Evolutionary conservation across 2,329 filamentous ascomycete genomes (phyloP), one percentile per base, ranked within the genome.

Genomic region (Cladosporium cucumerinum): DNA sequence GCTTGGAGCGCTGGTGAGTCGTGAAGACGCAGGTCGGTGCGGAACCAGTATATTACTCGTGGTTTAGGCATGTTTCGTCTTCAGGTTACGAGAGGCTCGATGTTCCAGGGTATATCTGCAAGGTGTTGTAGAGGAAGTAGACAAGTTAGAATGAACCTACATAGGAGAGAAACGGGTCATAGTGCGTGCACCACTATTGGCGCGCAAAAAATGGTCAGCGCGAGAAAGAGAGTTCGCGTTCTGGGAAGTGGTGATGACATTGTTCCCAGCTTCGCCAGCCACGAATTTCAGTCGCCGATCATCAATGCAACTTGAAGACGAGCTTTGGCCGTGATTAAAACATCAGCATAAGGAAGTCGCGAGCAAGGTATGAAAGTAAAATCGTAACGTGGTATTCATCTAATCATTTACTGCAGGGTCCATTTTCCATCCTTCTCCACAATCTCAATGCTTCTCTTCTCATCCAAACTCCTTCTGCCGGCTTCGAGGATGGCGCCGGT

Each of bases 401-500:
- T 36, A 34, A 30, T 54, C 51, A 54, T 54, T 65, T 76, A 87
- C 76, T 83, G 82, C 75, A 96, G 77, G 71, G 82, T 87, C 92
- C 91, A 96, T 30, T 80, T 77, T 0, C 85, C 89, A 65, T 86
- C 83, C 71, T 86, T 82, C 68, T 87, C 81, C 70, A 86, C 82
- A 72, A 97, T 96, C 75, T 87, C 87, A 30, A 97, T 85, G 66
- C 91, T 85, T 64, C 93, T 83, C 64, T 85, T 85, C 82, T 97
- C 91, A 76, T 97, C 93, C 72, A 97, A 84, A 75, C 91, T 94
- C 73, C 88, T 84, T 69, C 93, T 82, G 0, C 94, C 93, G 1
- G 93, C 93, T 78, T 97, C 90, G 64, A 97, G 82, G 68, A 97
- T 97, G 0, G 93, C 93, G 10, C 92, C 96, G 0, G 93, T 97